A percentile compares a stretch with the other conserved stretches of the same genome.
These are phyloP conservation scores for Trichopus zeylanicus DNA, from an alignment of 116 monocot genomes.

Conservation along the genomic window DNA sequence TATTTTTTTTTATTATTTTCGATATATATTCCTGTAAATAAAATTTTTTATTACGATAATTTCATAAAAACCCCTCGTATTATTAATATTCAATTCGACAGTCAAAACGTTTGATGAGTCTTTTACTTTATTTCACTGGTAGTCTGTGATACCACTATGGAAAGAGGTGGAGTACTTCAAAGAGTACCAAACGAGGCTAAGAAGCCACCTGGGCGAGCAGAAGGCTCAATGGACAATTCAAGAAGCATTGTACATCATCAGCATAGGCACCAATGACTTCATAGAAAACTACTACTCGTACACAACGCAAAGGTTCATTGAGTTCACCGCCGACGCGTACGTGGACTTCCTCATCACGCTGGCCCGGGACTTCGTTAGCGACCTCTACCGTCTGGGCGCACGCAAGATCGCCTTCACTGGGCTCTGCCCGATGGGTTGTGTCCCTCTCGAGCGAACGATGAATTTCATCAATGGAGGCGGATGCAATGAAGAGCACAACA, in stretches of 20 bases:
- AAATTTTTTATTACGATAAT: too few relatives aligned
- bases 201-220: slow-evolving; percentile 11
- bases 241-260: slow-evolving; percentile 41
- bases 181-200: slow-evolving; percentile 28
- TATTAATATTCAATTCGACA: background rate
- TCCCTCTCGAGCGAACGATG: slow-evolving; percentile 61
- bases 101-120: background rate
- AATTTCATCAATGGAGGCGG: slow-evolving; percentile 14
- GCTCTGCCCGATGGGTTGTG: slow-evolving; percentile 56
- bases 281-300: slow-evolving; percentile 64
- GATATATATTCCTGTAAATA: too few relatives aligned
- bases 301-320: slow-evolving; percentile 27
- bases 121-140: background rate
- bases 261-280: slow-evolving; percentile 67
- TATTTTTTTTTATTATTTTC: too few relatives aligned
- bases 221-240: slow-evolving; percentile 16
- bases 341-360: slow-evolving; percentile 46
- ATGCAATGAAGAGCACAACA: slow-evolving; percentile 57
- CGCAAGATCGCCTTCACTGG: slow-evolving; percentile 51
- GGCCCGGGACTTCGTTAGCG: slow-evolving; percentile 37
- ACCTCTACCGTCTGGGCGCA: slow-evolving; percentile 51
- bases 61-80: background rate
- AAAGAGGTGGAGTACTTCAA: slow-evolving; percentile 47
- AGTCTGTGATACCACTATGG: slow-evolving; percentile 53
- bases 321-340: slow-evolving; percentile 43